Evolutionary conservation across 257 asterid genomes (phyloP).

Genomic region (Petunia secreta): DNA sequence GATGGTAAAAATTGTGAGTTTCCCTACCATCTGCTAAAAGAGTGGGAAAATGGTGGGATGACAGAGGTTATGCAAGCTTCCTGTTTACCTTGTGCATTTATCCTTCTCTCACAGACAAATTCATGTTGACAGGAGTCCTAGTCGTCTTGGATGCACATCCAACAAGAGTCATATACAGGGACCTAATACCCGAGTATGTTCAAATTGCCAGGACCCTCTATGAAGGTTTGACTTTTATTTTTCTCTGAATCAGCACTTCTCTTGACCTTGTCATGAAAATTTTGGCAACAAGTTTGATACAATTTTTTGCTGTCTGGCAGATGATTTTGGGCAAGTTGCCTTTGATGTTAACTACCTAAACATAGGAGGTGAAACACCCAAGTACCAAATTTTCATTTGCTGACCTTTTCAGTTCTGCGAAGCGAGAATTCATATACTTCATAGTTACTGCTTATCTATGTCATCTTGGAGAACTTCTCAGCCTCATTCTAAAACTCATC

Average conservation of each 20-base stretch:
- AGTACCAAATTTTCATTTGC: constrained; percentile 73
- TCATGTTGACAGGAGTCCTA: constrained; percentile 66
- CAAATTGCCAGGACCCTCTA: constrained; percentile 73
- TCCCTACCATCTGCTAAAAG: not conserved
- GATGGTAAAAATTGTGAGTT: not conserved
- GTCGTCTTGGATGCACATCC: constrained; percentile 92
- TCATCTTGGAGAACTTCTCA: not conserved
- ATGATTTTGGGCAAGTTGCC: constrained; percentile 81
- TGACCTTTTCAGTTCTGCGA: constrained; percentile 39
- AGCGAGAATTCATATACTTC: constrained; percentile 5
- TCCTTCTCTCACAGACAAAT: not conserved
- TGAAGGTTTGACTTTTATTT: constrained; percentile 57
- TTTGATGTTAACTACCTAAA: constrained; percentile 87
- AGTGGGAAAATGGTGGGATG: not conserved
- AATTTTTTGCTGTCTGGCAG: constrained; percentile 42
- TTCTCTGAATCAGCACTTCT: not conserved
- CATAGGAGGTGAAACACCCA: constrained; percentile 58
- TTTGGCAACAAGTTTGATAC: not conserved
- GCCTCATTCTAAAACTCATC: not conserved
- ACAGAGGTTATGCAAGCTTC: not conserved
- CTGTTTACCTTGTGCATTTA: not conserved
- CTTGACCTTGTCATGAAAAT: constrained; percentile 13
- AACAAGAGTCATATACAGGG: constrained; percentile 74
- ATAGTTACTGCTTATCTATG: not conserved
- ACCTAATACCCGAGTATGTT: constrained; percentile 82